Evolutionary conservation across 768 basidiomycete genomes (phyloP), one percentile per base, ranked within the genome.

Genomic region (Gautieria morchelliformis): DNA sequence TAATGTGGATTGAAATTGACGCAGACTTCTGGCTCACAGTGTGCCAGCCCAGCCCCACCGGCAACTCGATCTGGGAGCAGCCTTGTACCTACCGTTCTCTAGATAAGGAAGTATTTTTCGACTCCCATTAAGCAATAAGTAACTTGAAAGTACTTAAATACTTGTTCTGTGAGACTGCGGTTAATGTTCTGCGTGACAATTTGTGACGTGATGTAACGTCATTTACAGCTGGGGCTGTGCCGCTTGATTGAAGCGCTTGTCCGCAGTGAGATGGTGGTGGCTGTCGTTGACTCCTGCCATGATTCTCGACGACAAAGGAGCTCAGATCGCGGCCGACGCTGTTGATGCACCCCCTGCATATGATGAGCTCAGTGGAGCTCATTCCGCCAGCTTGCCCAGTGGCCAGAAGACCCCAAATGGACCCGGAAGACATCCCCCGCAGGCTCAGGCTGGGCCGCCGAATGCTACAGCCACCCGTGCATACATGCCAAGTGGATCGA

Each of bases 271-370:
- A 14, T 14, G n/a, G 40, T n/a, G n/a, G 40, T n/a, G 12, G 7
- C 40, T 41, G 2, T 27, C 3, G 27, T 27, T 27, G n/a, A n/a
- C n/a, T 41, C 40, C 9, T 52, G 15, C 50, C 50, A 52, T 52
- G 50, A 52, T 52, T 30, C 14, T 52, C 12, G 20, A 47, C 24
- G 27, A n/a, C 33, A 52, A 52, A 37, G 30, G 27, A 3, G 19
- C 20, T 12, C 46, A 33, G 33, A 15, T 30, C 2, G 9, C 3
- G 6, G n/a, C 50, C 27, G 33, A 7, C 2, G 10, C 54, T 47
- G 10, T 7, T n/a, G 42, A 56, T 17, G 24, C 54, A 4, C 54
- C 54, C 5, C 54, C 54, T 27, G 54, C 54, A 12, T 56, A 56
- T 20, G 42, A 56, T 27, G 54, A 56, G 19, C 15, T 56, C 30